These are phyloP conservation scores for Cajanus cajan DNA, from an alignment of 306 rosid species.

Conservation along the genomic window DNA sequence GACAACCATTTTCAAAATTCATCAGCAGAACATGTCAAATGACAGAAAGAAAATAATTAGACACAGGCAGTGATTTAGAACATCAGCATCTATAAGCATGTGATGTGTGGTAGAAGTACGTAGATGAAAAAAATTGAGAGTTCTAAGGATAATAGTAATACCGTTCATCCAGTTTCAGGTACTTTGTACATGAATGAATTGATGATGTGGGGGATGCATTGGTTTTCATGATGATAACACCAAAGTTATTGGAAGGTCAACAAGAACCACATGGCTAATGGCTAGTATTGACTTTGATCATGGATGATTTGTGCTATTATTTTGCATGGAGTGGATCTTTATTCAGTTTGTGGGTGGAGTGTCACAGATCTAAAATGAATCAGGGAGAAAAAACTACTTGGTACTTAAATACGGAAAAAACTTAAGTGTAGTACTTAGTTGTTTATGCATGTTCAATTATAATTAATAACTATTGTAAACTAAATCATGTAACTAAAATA, in stretches of 20 bases:
- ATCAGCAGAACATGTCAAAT: slow-evolving; percentile 36
- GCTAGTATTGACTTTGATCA: too few species aligned
- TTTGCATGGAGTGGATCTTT: too few species aligned
- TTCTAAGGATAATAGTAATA: neutral
- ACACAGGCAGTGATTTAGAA: neutral
- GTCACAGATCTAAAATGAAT: too few species aligned
- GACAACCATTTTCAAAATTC: slow-evolving; percentile 16
- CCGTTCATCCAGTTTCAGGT: slow-evolving; percentile 54
- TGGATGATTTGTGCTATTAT: too few species aligned
- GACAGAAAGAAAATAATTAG: slow-evolving; percentile 23
- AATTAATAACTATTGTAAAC: too few species aligned
- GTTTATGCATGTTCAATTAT: too few species aligned
- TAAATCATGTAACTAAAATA: too few species aligned
- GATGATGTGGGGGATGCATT: neutral
- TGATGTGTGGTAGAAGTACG: neutral
- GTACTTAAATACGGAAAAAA: too few species aligned
- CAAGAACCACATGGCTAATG: neutral
- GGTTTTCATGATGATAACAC: neutral
- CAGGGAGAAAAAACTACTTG: too few species aligned
- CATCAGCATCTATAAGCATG: too few species aligned
- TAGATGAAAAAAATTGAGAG: neutral
- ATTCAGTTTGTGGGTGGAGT: too few species aligned
- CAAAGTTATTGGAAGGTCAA: neutral
- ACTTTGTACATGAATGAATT: neutral
- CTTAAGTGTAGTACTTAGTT: too few species aligned